phyloP scores from a whole-genome alignment of 75 land plant genomes.

The Pinus taeda region DNA sequence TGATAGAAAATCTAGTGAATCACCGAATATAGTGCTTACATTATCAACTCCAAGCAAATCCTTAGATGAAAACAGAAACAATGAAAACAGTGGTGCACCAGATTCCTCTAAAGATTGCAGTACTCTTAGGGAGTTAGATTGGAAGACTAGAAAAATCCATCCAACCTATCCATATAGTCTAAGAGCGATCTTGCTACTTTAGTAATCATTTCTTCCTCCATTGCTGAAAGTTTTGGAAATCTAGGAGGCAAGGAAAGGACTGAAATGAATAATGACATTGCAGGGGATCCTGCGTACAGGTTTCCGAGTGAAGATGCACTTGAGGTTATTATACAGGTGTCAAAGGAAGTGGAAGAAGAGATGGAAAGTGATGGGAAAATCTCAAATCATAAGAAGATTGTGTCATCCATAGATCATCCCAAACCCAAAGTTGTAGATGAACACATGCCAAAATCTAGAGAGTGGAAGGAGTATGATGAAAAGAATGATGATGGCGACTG shows the following conservation, averaged over 20 bases:
- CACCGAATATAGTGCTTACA: not conserved
- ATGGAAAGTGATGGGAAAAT: not conserved
- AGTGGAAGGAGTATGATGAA: slow-evolving; percentile 4
- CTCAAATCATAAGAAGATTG: slow-evolving; percentile 26
- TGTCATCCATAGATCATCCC: slow-evolving; percentile 17
- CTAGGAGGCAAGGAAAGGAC: slow-evolving; percentile 4
- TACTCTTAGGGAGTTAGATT: not conserved
- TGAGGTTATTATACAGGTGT: slow-evolving; percentile 44
- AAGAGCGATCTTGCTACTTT: not conserved
- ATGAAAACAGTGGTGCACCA: not conserved
- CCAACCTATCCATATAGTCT: not conserved
- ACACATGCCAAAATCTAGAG: not conserved
- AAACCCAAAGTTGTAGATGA: not conserved
- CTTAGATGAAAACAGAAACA: not conserved
- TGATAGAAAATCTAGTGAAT: not conserved
- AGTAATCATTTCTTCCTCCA: not conserved
- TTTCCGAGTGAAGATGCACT: slow-evolving; percentile 28
- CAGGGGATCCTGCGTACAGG: not conserved
- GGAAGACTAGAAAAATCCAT: not conserved
- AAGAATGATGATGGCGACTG: not conserved
- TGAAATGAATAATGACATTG: slow-evolving; percentile 1
- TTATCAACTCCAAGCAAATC: not conserved
- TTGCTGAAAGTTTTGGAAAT: not conserved
- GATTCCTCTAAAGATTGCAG: not conserved
- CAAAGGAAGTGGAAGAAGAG: slow-evolving; percentile 19